Percentiles rank a stretch among this genome's conserved stretches.
Conservation (phyloP, 768 basidiomycete species). For the Dioszegia crocea region DNA sequence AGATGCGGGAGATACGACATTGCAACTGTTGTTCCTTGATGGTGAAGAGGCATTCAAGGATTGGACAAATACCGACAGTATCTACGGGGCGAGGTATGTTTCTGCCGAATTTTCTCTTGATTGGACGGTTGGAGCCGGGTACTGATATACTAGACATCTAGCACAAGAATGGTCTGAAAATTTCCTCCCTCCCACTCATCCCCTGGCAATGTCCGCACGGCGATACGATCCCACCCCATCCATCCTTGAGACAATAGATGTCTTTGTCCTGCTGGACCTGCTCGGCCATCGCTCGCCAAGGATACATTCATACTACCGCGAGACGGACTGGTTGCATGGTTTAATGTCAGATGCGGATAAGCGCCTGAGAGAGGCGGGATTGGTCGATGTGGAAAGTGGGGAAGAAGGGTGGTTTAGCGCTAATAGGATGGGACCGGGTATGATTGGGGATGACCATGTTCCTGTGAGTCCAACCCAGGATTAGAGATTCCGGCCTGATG, state of each 20-base stretch:
- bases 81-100: slow-evolving; percentile 85
- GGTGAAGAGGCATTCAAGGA: slow-evolving; percentile 92
- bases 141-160: no score
- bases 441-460: slow-evolving; percentile 84
- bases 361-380: slow-evolving; percentile 63
- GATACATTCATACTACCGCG: slow-evolving; percentile 74
- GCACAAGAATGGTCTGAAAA: slow-evolving; percentile 76
- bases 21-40: slow-evolving; percentile 93
- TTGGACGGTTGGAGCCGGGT: not conserved
- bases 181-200: slow-evolving; percentile 58
- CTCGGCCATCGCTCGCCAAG: slow-evolving; percentile 71
- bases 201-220: slow-evolving; percentile 55
- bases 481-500: no score
- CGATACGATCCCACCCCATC: slow-evolving; percentile 56
- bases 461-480: slow-evolving; percentile 53
- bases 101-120: not conserved
- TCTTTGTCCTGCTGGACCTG: slow-evolving; percentile 87
- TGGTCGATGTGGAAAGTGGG: slow-evolving; percentile 52
- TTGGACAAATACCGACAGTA: slow-evolving; percentile 85
- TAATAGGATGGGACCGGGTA: slow-evolving; percentile 17
- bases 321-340: slow-evolving; percentile 92
- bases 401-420: slow-evolving; percentile 35
- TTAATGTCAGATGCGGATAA: slow-evolving; percentile 67
- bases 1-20: slow-evolving; percentile 68
- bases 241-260: slow-evolving; percentile 74